phyloP scores from a whole-genome alignment of 192 early-diverging fungal species.

The Spinellus fusiger region DNA sequence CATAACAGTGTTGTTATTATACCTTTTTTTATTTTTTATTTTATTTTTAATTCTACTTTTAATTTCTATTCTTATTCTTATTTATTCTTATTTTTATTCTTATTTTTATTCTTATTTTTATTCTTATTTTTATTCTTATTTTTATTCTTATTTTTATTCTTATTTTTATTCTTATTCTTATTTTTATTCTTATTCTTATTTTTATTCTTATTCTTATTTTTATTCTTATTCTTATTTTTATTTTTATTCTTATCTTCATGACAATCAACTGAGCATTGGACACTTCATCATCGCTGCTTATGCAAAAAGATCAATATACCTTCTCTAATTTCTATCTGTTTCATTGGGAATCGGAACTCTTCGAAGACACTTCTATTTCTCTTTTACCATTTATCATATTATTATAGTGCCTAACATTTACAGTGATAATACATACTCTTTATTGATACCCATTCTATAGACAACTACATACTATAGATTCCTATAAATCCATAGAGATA shows the following conservation, averaged over 20 bases:
- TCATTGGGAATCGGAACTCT: background rate
- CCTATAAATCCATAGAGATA: no score
- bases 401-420: no score
- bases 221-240: background rate
- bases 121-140: background rate
- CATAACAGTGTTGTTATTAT: background rate
- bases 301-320: constrained; percentile 1
- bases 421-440: no score
- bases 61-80: constrained; percentile 5
- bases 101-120: background rate
- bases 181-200: constrained; percentile 7
- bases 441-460: no score
- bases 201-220: background rate
- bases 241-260: background rate
- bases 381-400: no score
- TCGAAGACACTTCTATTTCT: no score
- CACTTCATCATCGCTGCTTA: background rate
- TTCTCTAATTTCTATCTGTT: background rate
- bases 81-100: constrained; percentile 2
- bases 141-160: constrained; percentile 6
- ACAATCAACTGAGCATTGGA: background rate
- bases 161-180: background rate
- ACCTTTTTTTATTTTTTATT: background rate
- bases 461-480: no score
- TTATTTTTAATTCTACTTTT: background rate